Evolutionary conservation across 345 rosid genomes (phyloP), one percentile per base, ranked within the genome.

Genomic region (Brassica incana): DNA sequence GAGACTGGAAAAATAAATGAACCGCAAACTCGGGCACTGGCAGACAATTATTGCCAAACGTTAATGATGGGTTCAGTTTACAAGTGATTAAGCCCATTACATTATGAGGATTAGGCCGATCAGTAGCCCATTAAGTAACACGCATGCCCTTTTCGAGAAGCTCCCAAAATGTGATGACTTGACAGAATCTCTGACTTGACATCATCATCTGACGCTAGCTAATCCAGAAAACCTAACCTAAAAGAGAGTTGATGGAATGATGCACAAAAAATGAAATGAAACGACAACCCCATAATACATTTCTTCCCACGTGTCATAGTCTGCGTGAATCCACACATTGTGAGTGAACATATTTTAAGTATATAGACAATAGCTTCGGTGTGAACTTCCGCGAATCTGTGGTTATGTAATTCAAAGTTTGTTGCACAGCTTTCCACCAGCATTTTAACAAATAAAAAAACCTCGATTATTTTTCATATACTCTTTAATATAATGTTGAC

Each of bases 391-490:
- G 64, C 32, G 78, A 79, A 65, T 61, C 60, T 79, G 74, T 73
- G 78, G 63, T 73, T 79, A 59, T 67, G 72, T 6, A 74, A 69
- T 80, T 80, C 83, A 80, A 80, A 80, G 83, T 69, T 80, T 5
- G 83, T 75, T 80, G 83, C 11, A 63, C 83, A 69, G 83, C 63
- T 75, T 80, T 80, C 67, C 67, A 80, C 83, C 83, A 69, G 54
- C 61, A 75, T 63, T 80, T 75, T 80, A 80, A 80, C 83, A 80
- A 74, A 80, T 50, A 60, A 33, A 65, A 68, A 68, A 9, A 27
- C 40, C 36, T 67, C 64, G 11, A 16, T 71, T 32, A 6, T 61
- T 50, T 30, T 70, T 23, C 61, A 43, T n/a, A 9, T 70, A 20
- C 8, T 45, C 27, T 38, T 70, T 38, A 27, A 36, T 56, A 36